phyloP scores from a whole-genome alignment of 2,329 filamentous ascomycete genomes.

The Diaporthe eres region DNA sequence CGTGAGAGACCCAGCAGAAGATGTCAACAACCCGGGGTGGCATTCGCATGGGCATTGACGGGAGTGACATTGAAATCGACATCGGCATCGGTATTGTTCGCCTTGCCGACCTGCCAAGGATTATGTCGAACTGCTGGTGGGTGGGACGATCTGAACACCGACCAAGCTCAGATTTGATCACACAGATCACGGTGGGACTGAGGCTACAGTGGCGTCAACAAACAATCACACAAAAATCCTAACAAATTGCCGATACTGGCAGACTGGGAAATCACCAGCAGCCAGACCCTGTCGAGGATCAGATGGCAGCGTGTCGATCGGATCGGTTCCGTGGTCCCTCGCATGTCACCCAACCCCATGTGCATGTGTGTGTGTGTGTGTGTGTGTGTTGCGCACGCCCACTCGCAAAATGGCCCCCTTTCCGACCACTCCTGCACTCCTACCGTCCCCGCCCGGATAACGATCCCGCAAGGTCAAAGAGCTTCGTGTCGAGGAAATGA shows the following conservation, averaged over 20 bases:
- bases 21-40: not conserved
- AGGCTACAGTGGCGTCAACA: not conserved
- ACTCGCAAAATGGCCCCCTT: conserved; percentile 15
- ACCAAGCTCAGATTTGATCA: conserved; percentile 23
- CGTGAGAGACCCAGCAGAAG: no score
- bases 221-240: not conserved
- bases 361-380: not conserved
- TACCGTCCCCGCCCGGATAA: conserved; percentile 23
- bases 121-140: not conserved
- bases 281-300: not conserved
- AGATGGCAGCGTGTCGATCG: conserved; percentile 13
- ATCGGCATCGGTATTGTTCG: not conserved
- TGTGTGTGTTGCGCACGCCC: not conserved
- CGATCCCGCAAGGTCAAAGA: conserved; percentile 18
- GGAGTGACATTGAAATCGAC: not conserved
- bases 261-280: not conserved
- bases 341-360: not conserved
- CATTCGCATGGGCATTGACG: not conserved
- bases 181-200: conserved; percentile 24
- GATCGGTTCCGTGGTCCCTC: not conserved
- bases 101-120: not conserved
- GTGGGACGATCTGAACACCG: not conserved
- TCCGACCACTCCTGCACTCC: conserved; percentile 3
- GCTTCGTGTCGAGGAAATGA: conserved; percentile 15
- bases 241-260: not conserved